These are phyloP conservation scores for Arthrobotrys iridis DNA, from an alignment of 2,329 filamentous ascomycete species.

Conservation along the genomic window DNA sequence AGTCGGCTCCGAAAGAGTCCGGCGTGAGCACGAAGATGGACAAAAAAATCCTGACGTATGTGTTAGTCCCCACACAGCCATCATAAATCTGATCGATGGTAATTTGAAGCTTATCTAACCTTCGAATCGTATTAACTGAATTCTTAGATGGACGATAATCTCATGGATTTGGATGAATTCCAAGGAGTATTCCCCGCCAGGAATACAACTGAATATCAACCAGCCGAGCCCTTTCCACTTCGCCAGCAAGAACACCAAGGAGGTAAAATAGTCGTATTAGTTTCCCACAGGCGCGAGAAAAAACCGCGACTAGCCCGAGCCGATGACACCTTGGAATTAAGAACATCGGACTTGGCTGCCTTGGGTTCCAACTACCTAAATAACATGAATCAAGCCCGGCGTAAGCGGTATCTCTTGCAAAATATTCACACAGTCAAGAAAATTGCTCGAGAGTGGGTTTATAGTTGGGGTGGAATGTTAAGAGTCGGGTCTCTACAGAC, in stretches of 20 bases:
- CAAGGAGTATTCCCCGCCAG: not conserved
- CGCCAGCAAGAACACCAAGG: not conserved
- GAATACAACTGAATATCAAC: not conserved
- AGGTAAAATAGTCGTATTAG: not conserved
- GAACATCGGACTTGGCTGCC: conserved; percentile 24
- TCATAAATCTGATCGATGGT: no score
- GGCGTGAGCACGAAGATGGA: conserved; percentile 42
- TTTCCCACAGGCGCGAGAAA: not conserved
- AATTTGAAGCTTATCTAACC: no score
- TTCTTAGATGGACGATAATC: conserved; percentile 14
- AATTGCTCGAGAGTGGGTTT: conserved; percentile 20
- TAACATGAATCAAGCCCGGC: conserved; percentile 25
- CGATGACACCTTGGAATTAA: conserved; percentile 23
- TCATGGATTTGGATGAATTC: conserved; percentile 27
- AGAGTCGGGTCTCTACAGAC: not conserved
- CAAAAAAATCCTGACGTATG: conserved; percentile 6
- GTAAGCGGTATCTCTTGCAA: conserved; percentile 7
- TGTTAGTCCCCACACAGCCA: not conserved
- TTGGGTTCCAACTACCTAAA: conserved; percentile 21
- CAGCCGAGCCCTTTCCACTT: conserved; percentile 19
- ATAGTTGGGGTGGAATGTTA: conserved; percentile 36
- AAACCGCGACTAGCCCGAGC: not conserved
- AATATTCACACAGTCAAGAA: conserved; percentile 7
- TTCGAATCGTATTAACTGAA: no score
- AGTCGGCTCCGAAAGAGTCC: conserved; percentile 8